These are phyloP conservation scores for Microglena sp. DNA, from an alignment of 139 green algal genomes.

Conservation along the genomic window DNA sequence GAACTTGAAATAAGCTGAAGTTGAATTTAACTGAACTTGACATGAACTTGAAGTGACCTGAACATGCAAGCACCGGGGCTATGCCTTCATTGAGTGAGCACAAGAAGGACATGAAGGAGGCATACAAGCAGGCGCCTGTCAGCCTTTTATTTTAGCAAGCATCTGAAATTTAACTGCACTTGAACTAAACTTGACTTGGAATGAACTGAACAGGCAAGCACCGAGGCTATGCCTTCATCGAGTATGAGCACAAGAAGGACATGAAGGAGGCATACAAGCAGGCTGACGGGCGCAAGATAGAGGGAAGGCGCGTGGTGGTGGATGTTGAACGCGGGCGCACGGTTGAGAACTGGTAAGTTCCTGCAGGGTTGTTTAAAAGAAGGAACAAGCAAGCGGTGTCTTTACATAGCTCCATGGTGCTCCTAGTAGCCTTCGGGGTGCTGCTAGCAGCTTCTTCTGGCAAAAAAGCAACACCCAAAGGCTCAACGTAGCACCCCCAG, in stretches of 20 bases:
- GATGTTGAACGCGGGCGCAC: constrained; percentile 83
- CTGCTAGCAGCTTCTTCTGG: neutral
- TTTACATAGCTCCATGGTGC: neutral
- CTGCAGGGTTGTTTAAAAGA: neutral
- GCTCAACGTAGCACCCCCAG: too few species aligned
- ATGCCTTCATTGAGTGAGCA: constrained; percentile 83
- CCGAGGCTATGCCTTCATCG: constrained; percentile 79
- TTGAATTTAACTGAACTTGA: too few species aligned
- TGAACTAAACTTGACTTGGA: too few species aligned
- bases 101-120: constrained; percentile 84
- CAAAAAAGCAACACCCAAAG: neutral
- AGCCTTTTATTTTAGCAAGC: too few species aligned
- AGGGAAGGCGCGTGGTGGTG: constrained; percentile 64
- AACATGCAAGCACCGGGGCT: constrained; percentile 68
- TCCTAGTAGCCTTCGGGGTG: neutral
- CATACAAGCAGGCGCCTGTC: constrained; percentile 72
- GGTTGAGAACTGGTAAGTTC: constrained; percentile 69
- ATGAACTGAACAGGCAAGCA: constrained; percentile 76
- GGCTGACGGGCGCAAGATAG: constrained; percentile 68
- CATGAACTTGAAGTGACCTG: too few species aligned
- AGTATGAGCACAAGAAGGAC: constrained; percentile 85
- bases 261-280: constrained; percentile 90
- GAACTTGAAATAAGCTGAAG: too few species aligned
- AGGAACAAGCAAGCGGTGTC: neutral
- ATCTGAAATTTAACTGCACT: too few species aligned